These are phyloP conservation scores for Exophiala spinifera DNA, from an alignment of 2,329 filamentous ascomycete genomes.

Conservation along the genomic window DNA sequence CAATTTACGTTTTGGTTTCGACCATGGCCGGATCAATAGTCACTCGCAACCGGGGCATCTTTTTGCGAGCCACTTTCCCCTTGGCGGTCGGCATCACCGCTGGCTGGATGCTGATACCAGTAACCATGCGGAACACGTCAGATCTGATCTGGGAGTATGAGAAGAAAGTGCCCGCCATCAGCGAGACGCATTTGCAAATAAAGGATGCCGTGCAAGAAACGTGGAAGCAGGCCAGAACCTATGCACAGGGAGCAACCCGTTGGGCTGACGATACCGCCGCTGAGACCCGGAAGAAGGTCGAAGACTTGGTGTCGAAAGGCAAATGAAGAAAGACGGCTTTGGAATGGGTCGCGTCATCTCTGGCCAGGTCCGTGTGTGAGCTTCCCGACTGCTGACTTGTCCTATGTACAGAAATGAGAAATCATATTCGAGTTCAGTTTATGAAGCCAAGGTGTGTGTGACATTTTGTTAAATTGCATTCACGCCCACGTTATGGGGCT, in stretches of 20 bases:
- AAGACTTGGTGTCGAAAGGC: constrained; percentile 27
- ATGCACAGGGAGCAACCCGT: constrained; percentile 14
- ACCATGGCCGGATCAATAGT: constrained; percentile 94
- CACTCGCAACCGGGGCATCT: constrained; percentile 78
- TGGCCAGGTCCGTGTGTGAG: constrained; percentile 5
- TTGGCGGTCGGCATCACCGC: constrained; percentile 76
- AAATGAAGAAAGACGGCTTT: constrained; percentile 17
- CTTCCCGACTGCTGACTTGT: not conserved
- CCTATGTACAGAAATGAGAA: constrained; percentile 14
- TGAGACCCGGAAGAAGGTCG: constrained; percentile 25
- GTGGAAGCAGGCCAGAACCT: constrained; percentile 41
- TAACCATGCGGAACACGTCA: constrained; percentile 85
- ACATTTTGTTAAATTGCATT: too few relatives aligned
- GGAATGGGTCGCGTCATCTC: not conserved
- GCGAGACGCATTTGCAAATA: constrained; percentile 73
- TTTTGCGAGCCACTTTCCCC: constrained; percentile 74
- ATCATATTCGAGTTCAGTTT: not conserved
- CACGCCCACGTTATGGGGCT: too few relatives aligned
- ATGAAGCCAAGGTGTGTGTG: too few relatives aligned
- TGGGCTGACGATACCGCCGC: constrained; percentile 26
- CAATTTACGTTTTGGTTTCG: constrained; percentile 87
- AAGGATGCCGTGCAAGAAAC: constrained; percentile 67
- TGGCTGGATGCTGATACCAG: constrained; percentile 78
- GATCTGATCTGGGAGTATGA: constrained; percentile 90
- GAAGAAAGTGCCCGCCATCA: constrained; percentile 77